phyloP scores from a whole-genome alignment of 1,284 basidiomycete genomes.

The Taiwanofungus camphoratus region DNA sequence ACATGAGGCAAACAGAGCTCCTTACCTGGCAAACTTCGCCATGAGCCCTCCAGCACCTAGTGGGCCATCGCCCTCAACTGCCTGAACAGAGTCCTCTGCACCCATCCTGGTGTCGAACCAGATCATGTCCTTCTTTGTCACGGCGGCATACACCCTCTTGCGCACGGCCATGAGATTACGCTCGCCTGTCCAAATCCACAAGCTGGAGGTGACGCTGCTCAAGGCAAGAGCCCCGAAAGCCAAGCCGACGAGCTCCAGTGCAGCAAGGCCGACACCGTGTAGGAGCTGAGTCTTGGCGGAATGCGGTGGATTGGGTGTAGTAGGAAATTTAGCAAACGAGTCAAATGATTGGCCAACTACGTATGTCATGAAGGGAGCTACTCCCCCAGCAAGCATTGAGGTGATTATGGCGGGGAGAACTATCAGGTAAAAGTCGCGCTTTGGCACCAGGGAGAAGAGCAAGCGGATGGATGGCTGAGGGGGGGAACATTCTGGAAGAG shows the following conservation, averaged over 20 bases:
- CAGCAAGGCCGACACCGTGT: constrained; percentile 52
- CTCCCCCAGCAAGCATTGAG: constrained; percentile 66
- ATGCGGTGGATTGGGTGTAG: constrained; percentile 38
- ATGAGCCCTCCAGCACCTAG: constrained; percentile 89
- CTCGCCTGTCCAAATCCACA: constrained; percentile 91
- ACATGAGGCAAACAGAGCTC: constrained; percentile 21
- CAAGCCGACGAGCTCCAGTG: constrained; percentile 69
- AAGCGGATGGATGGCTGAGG: constrained; percentile 48
- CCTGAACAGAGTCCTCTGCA: constrained; percentile 43
- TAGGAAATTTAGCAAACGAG: constrained; percentile 60
- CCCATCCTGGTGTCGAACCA: constrained; percentile 90
- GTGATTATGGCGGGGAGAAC: constrained; percentile 70
- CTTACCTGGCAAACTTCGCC: constrained; percentile 88
- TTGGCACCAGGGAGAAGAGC: constrained; percentile 62
- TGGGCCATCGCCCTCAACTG: constrained; percentile 45
- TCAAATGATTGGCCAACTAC: constrained; percentile 86
- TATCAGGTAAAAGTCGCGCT: constrained; percentile 49
- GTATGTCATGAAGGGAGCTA: constrained; percentile 92
- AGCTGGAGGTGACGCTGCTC: constrained; percentile 67
- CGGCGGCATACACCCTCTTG: constrained; percentile 61
- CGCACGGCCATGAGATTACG: constrained; percentile 69
- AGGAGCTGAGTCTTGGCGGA: constrained; percentile 51
- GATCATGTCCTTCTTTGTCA: constrained; percentile 70
- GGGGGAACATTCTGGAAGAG: constrained; percentile 26
- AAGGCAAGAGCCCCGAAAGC: constrained; percentile 67